Evolutionary conservation across 768 basidiomycete species (phyloP).

Genomic region (Tubosaeta sp.): DNA sequence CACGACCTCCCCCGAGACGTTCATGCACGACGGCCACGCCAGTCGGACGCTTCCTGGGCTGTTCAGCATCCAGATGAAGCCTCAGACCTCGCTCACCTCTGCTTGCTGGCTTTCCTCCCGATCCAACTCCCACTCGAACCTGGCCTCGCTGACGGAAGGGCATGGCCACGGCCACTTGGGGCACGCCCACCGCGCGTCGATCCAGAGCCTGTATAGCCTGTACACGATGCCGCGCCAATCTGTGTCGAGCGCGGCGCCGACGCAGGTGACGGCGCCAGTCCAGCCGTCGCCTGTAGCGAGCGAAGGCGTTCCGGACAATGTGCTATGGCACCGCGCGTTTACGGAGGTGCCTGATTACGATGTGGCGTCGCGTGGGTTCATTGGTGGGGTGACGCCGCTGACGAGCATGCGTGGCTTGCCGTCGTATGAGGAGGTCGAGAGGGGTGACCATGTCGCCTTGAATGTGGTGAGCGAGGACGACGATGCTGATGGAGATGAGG

Average conservation of each 20-base stretch:
- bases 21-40: slow-evolving; percentile 48
- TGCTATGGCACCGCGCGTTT: slow-evolving; percentile 56
- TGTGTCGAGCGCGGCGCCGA: slow-evolving; percentile 2
- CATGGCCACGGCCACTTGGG: not conserved
- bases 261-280: not conserved
- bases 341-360: slow-evolving; percentile 85
- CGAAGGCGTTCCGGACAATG: slow-evolving; percentile 26
- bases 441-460: not conserved
- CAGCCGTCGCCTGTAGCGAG: not conserved
- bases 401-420: slow-evolving; percentile 74
- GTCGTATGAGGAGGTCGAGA: slow-evolving; percentile 73
- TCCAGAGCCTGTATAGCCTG: not conserved
- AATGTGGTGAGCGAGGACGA: not conserved
- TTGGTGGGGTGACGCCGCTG: slow-evolving; percentile 87
- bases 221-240: not conserved
- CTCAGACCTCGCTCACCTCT: slow-evolving; percentile 44
- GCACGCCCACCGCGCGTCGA: slow-evolving; percentile 3
- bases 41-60: slow-evolving; percentile 50
- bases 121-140: slow-evolving; percentile 32
- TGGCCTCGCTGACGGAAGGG: slow-evolving; percentile 10
- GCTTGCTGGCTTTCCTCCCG: slow-evolving; percentile 40
- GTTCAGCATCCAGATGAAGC: slow-evolving; percentile 61
- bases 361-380: slow-evolving; percentile 79
- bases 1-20: slow-evolving; percentile 40
- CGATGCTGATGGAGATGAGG: slow-evolving; percentile 7